A percentile compares a stretch with the other conserved stretches of the same genome.
Evolutionary conservation across 2,329 filamentous ascomycete genomes (phyloP).

Genomic region (Alternaria sp.): DNA sequence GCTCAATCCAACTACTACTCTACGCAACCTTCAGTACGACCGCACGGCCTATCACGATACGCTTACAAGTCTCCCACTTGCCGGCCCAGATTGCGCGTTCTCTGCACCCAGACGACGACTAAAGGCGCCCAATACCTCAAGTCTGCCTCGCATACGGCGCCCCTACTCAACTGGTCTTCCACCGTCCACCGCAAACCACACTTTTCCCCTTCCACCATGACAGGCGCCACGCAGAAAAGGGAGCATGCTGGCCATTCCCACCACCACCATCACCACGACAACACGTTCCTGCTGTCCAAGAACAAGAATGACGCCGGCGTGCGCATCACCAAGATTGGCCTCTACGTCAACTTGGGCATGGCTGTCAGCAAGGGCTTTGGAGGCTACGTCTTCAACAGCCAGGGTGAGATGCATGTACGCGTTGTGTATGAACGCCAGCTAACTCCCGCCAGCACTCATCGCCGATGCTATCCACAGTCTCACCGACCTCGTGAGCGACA

Average conservation of each 20-base stretch:
- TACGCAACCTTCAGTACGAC: slow-evolving; percentile 30
- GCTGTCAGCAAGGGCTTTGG: slow-evolving; percentile 91
- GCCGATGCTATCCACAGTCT: slow-evolving; percentile 96
- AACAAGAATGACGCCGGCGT: slow-evolving; percentile 94
- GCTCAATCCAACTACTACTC: slow-evolving; percentile 15
- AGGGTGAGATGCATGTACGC: slow-evolving; percentile 55
- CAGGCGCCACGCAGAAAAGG: slow-evolving; percentile 40
- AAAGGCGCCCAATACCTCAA: slow-evolving; percentile 26
- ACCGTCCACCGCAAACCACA: slow-evolving; percentile 44
- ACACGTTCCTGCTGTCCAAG: slow-evolving; percentile 78
- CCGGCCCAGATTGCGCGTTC: slow-evolving; percentile 40
- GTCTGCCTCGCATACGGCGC: slow-evolving; percentile 12
- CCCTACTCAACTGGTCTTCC: slow-evolving; percentile 43
- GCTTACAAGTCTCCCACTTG: slow-evolving; percentile 14
- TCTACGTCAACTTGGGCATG: slow-evolving; percentile 93
- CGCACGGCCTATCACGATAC: slow-evolving; percentile 24
- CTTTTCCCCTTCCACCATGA: slow-evolving; percentile 44
- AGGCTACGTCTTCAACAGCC: slow-evolving; percentile 93
- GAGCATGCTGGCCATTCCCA: slow-evolving; percentile 60
- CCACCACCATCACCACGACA: slow-evolving; percentile 83
- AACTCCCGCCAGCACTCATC: slow-evolving; percentile 69
- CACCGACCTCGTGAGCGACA: slow-evolving; percentile 92
- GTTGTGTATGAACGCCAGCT: slow-evolving; percentile 18
- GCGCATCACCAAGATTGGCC: slow-evolving; percentile 87
- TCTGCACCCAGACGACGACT: slow-evolving; percentile 42